Evolutionary conservation across 2,329 filamentous ascomycete species (phyloP).

Genomic region (Claviceps spartinae): DNA sequence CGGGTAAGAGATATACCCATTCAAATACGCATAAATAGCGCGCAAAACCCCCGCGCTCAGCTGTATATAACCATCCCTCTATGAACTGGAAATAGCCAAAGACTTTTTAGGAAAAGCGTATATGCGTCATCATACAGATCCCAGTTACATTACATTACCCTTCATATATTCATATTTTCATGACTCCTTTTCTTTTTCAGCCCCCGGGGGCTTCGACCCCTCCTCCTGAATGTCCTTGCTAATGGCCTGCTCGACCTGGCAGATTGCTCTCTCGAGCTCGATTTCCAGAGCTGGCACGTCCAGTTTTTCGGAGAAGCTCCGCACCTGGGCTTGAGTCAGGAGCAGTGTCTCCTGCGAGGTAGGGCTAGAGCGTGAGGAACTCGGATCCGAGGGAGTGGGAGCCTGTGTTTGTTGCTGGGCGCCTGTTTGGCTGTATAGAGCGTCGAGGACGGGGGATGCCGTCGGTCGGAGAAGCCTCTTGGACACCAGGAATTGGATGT

Average conservation of each 20-base stretch:
- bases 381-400: not conserved
- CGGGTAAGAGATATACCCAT: too few relatives aligned
- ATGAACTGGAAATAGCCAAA: not conserved
- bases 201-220: not conserved
- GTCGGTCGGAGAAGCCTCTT: constrained; percentile 54
- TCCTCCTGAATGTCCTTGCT: constrained; percentile 18
- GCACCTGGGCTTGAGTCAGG: constrained; percentile 38
- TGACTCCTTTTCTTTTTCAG: not conserved
- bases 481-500: constrained; percentile 68
- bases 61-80: not conserved
- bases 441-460: constrained; percentile 57
- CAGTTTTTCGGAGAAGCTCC: constrained; percentile 45
- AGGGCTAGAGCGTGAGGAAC: too few relatives aligned
- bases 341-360: constrained; percentile 22
- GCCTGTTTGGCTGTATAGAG: constrained; percentile 49
- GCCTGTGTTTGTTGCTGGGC: not conserved
- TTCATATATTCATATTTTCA: not conserved
- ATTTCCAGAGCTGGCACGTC: constrained; percentile 56
- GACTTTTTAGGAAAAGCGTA: not conserved
- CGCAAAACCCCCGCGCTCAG: too few relatives aligned
- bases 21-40: too few relatives aligned
- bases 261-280: constrained; percentile 63
- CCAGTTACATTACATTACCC: not conserved
- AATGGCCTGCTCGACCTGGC: constrained; percentile 50
- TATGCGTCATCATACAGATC: not conserved